These are phyloP conservation scores for Hyphopichia pseudoburtonii DNA, from an alignment of 1,139 yeast genomes.

Conservation along the genomic window DNA sequence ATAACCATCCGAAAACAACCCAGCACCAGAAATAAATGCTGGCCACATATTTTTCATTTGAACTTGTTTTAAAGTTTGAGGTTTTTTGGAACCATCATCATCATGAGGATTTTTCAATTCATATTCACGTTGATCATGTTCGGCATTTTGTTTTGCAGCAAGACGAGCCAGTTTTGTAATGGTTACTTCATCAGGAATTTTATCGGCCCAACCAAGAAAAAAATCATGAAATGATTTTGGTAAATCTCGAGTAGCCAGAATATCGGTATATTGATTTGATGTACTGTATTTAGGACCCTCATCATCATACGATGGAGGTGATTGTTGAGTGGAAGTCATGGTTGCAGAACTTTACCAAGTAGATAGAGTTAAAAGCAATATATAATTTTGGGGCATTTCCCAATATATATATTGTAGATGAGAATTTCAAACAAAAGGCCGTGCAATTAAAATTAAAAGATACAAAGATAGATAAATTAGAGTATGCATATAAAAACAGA, in stretches of 20 bases:
- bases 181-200: constrained; percentile 35
- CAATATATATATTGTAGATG: too few relatives aligned
- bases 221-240: constrained; percentile 43
- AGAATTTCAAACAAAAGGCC: too few relatives aligned
- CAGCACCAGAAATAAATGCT: constrained; percentile 86
- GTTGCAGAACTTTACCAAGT: too few relatives aligned
- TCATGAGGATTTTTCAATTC: constrained; percentile 13
- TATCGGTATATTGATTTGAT: too few relatives aligned
- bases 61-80: constrained; percentile 19
- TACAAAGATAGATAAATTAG: too few relatives aligned
- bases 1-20: constrained; percentile 88
- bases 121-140: constrained; percentile 21
- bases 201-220: constrained; percentile 39
- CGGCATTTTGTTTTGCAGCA: constrained; percentile 11
- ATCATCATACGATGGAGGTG: too few relatives aligned
- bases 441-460: too few relatives aligned
- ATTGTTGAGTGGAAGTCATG: too few relatives aligned
- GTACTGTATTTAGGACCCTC: too few relatives aligned
- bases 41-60: constrained; percentile 54
- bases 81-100: constrained; percentile 4
- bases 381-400: too few relatives aligned
- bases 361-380: too few relatives aligned
- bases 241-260: constrained; percentile 52
- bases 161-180: constrained; percentile 22
- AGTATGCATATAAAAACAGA: too few relatives aligned